These are phyloP conservation scores for Ichthyophthirius multifiliis DNA, from an alignment of 169 alveolate species.

Conservation along the genomic window DNA sequence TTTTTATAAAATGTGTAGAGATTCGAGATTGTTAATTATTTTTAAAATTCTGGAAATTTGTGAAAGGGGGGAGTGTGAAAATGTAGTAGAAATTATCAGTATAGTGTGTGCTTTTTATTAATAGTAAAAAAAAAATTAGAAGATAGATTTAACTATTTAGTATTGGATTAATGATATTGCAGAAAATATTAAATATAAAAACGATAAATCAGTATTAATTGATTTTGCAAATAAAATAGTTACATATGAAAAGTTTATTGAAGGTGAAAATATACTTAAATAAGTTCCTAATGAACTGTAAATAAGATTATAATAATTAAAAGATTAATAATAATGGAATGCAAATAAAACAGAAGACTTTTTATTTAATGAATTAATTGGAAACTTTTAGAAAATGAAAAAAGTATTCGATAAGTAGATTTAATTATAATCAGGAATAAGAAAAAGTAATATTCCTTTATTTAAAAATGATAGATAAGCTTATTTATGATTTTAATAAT, in stretches of 20 bases:
- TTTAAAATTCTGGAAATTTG: neutral
- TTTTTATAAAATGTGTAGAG: neutral
- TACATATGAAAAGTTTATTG: neutral
- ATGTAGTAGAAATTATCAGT: too few species aligned
- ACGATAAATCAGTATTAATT: neutral
- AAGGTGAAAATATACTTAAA: neutral
- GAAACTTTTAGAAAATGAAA: neutral
- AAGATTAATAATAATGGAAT: neutral
- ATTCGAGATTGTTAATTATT: neutral
- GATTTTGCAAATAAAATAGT: neutral
- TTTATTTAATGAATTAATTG: neutral
- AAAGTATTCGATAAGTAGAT: neutral
- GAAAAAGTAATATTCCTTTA: neutral
- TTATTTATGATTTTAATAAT: too few species aligned
- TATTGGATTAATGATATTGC: neutral
- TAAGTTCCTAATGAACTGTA: neutral
- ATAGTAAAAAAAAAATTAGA: neutral
- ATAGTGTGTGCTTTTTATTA: neutral
- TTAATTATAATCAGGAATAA: neutral
- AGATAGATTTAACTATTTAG: neutral
- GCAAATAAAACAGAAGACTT: neutral
- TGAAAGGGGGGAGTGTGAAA: too few species aligned
- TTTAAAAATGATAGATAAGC: neutral
- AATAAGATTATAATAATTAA: neutral
- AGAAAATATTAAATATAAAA: neutral